Percentiles rank a stretch among this genome's conserved stretches.
phyloP scores from a whole-genome alignment of 495 filamentous ascomycete genomes.

The Talaromyces thailandensis region DNA sequence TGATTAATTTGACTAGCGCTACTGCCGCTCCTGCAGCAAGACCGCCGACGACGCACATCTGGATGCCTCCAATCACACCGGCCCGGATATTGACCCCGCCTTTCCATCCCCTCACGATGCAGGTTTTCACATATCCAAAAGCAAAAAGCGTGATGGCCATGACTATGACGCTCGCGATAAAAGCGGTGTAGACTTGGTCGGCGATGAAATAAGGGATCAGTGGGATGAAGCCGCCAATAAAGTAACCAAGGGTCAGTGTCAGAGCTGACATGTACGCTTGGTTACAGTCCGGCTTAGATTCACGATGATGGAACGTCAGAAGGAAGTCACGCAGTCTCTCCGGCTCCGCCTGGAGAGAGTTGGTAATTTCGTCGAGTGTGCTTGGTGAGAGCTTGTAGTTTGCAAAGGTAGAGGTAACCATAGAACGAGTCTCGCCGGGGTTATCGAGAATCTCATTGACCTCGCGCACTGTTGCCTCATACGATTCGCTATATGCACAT shows the following conservation, averaged over 20 bases:
- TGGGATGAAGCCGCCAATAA: conserved; percentile 45
- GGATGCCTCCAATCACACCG: conserved; percentile 40
- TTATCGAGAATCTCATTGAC: conserved; percentile 29
- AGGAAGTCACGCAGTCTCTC: conserved; percentile 47
- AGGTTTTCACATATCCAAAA: conserved; percentile 47
- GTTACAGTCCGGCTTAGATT: conserved; percentile 38
- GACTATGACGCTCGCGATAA: conserved; percentile 40
- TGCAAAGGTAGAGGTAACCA: conserved; percentile 42
- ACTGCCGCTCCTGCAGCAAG: conserved; percentile 58
- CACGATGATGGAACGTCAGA: conserved; percentile 46
- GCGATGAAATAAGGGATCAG: conserved; percentile 46
- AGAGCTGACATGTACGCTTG: conserved; percentile 39
- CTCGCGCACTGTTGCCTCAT: conserved; percentile 37
- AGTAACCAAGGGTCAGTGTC: conserved; percentile 44
- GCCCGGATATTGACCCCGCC: conserved; percentile 30
- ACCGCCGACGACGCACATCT: conserved; percentile 60
- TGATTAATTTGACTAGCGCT: conserved; percentile 44
- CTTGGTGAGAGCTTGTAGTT: conserved; percentile 37
- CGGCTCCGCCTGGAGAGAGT: conserved; percentile 34
- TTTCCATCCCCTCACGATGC: conserved; percentile 32
- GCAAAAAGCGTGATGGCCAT: conserved; percentile 39
- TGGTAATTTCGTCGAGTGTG: conserved; percentile 33
- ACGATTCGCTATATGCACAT: conserved; percentile 31
- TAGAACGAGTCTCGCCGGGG: conserved; percentile 26
- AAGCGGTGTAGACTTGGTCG: conserved; percentile 29